phyloP scores from a whole-genome alignment of 768 basidiomycete genomes.

The Porpolomopsis calyptriformis region DNA sequence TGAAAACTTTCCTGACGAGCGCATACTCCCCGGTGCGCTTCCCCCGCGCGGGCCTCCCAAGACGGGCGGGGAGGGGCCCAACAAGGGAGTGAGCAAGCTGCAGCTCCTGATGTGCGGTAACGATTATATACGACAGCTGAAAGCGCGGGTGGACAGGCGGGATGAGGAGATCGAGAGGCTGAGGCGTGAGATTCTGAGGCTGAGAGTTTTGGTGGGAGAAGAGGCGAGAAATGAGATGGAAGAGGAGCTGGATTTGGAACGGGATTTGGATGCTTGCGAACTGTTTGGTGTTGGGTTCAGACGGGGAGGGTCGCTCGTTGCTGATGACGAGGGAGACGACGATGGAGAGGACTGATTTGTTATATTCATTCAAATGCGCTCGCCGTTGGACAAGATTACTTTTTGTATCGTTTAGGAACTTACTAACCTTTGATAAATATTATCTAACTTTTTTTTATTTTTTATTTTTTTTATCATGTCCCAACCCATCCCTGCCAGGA shows the following conservation, averaged over 20 bases:
- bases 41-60: slow-evolving; percentile 86
- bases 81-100: slow-evolving; percentile 88
- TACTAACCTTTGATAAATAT: no score
- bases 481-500: slow-evolving; percentile 19
- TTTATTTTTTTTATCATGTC: slow-evolving; percentile 14
- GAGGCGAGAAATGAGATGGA: slow-evolving; percentile 20
- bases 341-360: slow-evolving; percentile 6
- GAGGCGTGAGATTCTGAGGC: slow-evolving; percentile 52
- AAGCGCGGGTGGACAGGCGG: slow-evolving; percentile 64
- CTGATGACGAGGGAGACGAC: slow-evolving; percentile 11
- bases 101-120: slow-evolving; percentile 88
- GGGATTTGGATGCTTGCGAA: slow-evolving; percentile 40
- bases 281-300: slow-evolving; percentile 12
- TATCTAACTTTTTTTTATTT: no score
- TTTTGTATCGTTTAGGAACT: no score
- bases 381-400: no score
- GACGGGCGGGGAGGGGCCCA: slow-evolving; percentile 81
- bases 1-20: slow-evolving; percentile 58
- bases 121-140: slow-evolving; percentile 71
- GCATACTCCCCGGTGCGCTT: slow-evolving; percentile 74
- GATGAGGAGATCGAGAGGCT: slow-evolving; percentile 67
- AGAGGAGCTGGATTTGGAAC: slow-evolving; percentile 41
- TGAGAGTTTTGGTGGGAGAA: slow-evolving; percentile 33
- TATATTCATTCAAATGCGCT: no score
- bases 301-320: slow-evolving; percentile 11